Evolutionary conservation across 768 basidiomycete genomes (phyloP), one percentile per base, ranked within the genome.

Genomic region (Collybia nuda): DNA sequence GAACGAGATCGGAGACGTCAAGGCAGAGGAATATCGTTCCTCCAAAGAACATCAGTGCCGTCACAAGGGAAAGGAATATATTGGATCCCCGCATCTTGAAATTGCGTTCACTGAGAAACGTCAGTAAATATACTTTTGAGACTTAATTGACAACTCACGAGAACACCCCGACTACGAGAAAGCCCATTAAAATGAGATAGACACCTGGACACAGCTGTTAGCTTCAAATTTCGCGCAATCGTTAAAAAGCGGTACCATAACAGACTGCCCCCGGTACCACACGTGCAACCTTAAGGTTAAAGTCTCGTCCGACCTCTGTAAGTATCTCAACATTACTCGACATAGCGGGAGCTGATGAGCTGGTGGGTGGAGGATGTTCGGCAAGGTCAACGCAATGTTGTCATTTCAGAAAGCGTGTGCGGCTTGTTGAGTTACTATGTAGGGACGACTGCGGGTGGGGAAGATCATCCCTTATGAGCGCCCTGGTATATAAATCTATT

Each of bases 1-100:
- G 40, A 11, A 67, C 56, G 39, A 67, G 56, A 50, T 67, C 64
- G 8, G 63, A 51, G 18, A 63, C 48, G 48, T 67, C 66, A 11
- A 67, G 56, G 9, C 56, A 56, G 28, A 65, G 45, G 39, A 67
- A 65, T 29, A 62, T 50, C 2, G 60, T 65, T 9, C 58, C 63
- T 17, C 61, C 64, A 1, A 57, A 23, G 50, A 67, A 67, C 64
- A 65, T 62, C 17, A 65, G 47, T 9, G 48, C 44, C 17, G 63
- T 67, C n/a, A 64, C 56, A 17, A 47, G 23, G 24, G 64, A 40
- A 4, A 67, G 44, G 41, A 57, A 59, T 32, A 62, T 39, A 18
- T 52, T 55, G 14, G 58, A 56, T 36, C 44, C 36, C 6, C 53
- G 56, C 23, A 56, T 43, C n/a, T 44, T 54, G 12, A 55, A 23